A percentile compares a stretch with the other conserved stretches of the same genome.
phyloP scores from a whole-genome alignment of 345 rosid genomes.

The Schrenkiella parvula region DNA sequence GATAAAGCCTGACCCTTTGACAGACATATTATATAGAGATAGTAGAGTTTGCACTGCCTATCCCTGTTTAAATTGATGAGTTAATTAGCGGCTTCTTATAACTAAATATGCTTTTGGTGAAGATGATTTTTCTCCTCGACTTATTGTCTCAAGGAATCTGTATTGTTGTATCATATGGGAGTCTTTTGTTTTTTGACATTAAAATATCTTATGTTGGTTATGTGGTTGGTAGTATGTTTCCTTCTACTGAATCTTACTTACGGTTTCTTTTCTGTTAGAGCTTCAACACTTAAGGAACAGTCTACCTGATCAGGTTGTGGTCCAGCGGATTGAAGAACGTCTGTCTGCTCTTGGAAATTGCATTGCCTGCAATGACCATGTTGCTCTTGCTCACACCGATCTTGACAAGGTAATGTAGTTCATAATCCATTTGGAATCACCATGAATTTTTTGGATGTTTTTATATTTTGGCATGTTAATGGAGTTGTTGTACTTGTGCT shows the following conservation, averaged over 20 bases:
- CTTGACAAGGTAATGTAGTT: constrained; percentile 46
- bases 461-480: neutral
- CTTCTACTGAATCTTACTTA: neutral
- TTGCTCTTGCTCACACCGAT: constrained; percentile 91
- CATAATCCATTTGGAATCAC: neutral
- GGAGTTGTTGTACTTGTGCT: neutral
- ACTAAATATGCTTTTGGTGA: neutral
- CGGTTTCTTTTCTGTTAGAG: constrained; percentile 40
- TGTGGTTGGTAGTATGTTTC: neutral
- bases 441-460: neutral
- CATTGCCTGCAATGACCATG: constrained; percentile 95
- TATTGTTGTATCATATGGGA: neutral
- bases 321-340: constrained; percentile 88
- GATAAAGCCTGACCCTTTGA: neutral
- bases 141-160: neutral
- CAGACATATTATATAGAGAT: neutral
- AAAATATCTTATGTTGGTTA: neutral
- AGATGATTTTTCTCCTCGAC: neutral
- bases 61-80: neutral
- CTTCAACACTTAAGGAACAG: constrained; percentile 94
- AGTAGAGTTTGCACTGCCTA: neutral
- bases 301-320: constrained; percentile 86
- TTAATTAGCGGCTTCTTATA: neutral
- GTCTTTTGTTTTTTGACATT: neutral
- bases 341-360: constrained; percentile 95